A percentile compares a stretch with the other conserved stretches of the same genome.
Conservation (phyloP, 345 rosid genomes). For the Erodium maritimum region DNA sequence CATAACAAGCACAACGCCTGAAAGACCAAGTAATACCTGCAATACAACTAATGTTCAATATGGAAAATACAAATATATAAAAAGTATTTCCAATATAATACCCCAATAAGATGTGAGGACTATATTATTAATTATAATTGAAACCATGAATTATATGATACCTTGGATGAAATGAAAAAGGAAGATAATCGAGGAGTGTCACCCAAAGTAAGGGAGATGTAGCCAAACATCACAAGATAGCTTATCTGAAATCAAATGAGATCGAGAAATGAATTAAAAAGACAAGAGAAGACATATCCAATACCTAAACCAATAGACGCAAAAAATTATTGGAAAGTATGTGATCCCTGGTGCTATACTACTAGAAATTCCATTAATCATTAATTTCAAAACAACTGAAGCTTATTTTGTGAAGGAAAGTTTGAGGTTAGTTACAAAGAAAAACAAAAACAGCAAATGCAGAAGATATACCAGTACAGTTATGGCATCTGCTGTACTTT, state of each 20-base stretch:
- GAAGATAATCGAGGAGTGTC: slow-evolving; percentile 57
- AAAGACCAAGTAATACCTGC: slow-evolving; percentile 87
- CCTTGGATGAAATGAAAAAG: slow-evolving; percentile 84
- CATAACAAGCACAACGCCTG: slow-evolving; percentile 95
- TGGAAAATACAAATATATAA: slow-evolving; percentile 16
- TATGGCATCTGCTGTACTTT: slow-evolving; percentile 87
- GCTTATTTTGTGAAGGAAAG: too few species aligned
- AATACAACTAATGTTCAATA: slow-evolving; percentile 18
- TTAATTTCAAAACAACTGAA: too few species aligned
- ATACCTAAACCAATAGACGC: neutral
- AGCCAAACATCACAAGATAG: slow-evolving; percentile 97
- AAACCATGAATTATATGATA: slow-evolving; percentile 16
- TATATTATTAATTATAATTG: slow-evolving; percentile 21
- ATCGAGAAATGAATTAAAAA: slow-evolving; percentile 9
- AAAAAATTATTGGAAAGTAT: too few species aligned
- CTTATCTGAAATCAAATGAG: slow-evolving; percentile 57
- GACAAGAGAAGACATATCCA: neutral
- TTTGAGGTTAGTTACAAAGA: too few species aligned
- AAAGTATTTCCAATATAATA: slow-evolving; percentile 59
- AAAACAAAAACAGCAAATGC: neutral
- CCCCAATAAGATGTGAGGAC: neutral
- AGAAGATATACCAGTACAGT: slow-evolving; percentile 53
- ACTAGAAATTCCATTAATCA: too few species aligned
- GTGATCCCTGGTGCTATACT: too few species aligned
- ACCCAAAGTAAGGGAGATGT: slow-evolving; percentile 85